Evolutionary conservation across 495 filamentous ascomycete species (phyloP).

Genomic region (Tuber calosporum): DNA sequence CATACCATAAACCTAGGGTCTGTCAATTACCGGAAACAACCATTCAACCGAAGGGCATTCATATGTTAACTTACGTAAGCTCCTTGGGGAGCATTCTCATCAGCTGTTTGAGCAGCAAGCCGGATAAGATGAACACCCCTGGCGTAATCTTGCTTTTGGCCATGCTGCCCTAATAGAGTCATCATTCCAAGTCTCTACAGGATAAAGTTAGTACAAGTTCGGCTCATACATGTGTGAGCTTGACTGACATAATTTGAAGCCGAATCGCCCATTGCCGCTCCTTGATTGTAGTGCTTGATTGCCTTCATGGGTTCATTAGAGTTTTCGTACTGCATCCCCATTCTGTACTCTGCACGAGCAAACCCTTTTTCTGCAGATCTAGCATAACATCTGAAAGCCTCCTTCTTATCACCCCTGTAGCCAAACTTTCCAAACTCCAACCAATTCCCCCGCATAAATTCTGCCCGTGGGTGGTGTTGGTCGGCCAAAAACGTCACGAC

Average conservation of each 20-base stretch:
- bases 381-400: conserved; percentile 79
- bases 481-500: conserved; percentile 82
- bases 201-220: conserved; percentile 34
- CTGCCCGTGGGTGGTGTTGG: conserved; percentile 86
- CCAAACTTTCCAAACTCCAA: conserved; percentile 97
- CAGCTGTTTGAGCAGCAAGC: conserved; percentile 74
- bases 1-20: conserved; percentile 77
- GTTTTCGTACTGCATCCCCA: conserved; percentile 96
- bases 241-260: conserved; percentile 73
- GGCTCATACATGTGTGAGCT: conserved; percentile 7
- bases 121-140: conserved; percentile 74
- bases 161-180: conserved; percentile 87
- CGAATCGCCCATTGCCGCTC: conserved; percentile 70
- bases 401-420: conserved; percentile 78
- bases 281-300: conserved; percentile 76
- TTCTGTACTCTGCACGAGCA: conserved; percentile 89
- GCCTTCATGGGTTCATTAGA: conserved; percentile 87
- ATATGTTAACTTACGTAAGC: conserved; percentile 59
- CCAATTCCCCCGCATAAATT: conserved; percentile 95
- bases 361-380: conserved; percentile 83
- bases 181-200: conserved; percentile 84
- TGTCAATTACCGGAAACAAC: conserved; percentile 10
- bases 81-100: conserved; percentile 95
- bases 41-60: background rate
- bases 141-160: conserved; percentile 70